Percentiles rank a stretch among this genome's conserved stretches.
These are phyloP conservation scores for Cryptococcus depauperatus DNA, from an alignment of 1,284 basidiomycete species.

Conservation along the genomic window DNA sequence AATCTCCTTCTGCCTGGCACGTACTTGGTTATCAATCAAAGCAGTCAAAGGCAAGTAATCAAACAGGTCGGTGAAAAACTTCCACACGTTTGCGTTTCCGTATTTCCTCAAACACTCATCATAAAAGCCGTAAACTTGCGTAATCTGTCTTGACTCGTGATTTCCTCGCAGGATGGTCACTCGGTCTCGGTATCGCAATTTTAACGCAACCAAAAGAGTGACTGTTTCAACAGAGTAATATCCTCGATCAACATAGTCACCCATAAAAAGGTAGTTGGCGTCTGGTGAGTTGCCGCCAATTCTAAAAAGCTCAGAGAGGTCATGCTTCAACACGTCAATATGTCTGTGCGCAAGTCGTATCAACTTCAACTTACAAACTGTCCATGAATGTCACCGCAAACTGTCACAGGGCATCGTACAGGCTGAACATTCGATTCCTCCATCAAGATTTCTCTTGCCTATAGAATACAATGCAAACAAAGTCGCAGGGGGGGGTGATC, in stretches of 20 bases:
- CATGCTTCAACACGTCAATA: conserved; percentile 59
- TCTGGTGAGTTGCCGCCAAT: conserved; percentile 99
- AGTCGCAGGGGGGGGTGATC: no score
- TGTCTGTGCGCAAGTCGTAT: background rate
- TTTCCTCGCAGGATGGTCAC: conserved; percentile 97
- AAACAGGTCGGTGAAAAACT: conserved; percentile 97
- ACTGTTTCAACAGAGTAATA: conserved; percentile 99
- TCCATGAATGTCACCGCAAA: conserved; percentile 97
- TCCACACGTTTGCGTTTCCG: conserved; percentile 99
- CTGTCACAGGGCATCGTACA: conserved; percentile 92
- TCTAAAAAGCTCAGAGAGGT: conserved; percentile 96
- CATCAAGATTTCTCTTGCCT: conserved; percentile 96
- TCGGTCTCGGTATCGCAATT: conserved; percentile 95
- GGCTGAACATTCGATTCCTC: conserved; percentile 97
- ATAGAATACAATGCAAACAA: no score
- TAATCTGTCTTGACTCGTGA: conserved; percentile 98
- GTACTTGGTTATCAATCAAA: conserved; percentile 94
- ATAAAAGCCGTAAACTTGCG: conserved; percentile 99
- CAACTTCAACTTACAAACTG: conserved; percentile 77
- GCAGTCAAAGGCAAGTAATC: conserved; percentile 96
- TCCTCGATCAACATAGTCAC: conserved; percentile 98
- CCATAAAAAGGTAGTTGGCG: conserved; percentile 99
- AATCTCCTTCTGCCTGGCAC: conserved; percentile 38
- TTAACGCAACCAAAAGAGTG: conserved; percentile 94
- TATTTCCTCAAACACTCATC: conserved; percentile 99